Conservation (phyloP, 2,329 filamentous ascomycete species). For the Diaporthe helianthi region DNA sequence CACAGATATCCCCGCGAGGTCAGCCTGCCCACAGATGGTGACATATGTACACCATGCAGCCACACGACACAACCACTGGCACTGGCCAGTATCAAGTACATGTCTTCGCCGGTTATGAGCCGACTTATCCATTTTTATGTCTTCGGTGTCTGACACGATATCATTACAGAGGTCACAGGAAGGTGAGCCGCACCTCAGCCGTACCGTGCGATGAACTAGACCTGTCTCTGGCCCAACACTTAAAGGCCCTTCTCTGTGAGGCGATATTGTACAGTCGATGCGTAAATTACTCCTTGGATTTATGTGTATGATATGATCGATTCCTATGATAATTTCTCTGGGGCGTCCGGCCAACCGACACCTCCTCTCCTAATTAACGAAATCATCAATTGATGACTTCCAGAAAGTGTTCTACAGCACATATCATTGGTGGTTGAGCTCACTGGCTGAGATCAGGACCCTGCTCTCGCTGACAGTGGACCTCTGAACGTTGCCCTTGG, state of each 20-base stretch:
- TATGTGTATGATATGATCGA: background rate
- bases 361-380: background rate
- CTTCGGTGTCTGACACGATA: background rate
- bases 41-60: background rate
- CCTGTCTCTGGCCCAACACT: accelerated
- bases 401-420: background rate
- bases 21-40: background rate
- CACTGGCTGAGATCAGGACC: too few relatives aligned
- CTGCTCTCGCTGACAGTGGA: background rate
- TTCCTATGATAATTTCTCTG: background rate
- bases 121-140: background rate
- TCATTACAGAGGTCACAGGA: background rate
- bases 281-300: background rate
- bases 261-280: background rate
- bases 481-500: background rate
- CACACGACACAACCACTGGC: background rate
- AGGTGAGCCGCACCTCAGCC: background rate
- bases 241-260: background rate
- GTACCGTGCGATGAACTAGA: too few relatives aligned
- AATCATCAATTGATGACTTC: background rate
- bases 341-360: background rate
- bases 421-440: background rate
- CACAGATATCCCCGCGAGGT: too few relatives aligned
- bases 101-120: background rate
- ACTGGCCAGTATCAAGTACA: background rate